These are phyloP conservation scores for Ceratobasidium sp. DNA, from an alignment of 1,284 basidiomycete genomes.

Conservation along the genomic window DNA sequence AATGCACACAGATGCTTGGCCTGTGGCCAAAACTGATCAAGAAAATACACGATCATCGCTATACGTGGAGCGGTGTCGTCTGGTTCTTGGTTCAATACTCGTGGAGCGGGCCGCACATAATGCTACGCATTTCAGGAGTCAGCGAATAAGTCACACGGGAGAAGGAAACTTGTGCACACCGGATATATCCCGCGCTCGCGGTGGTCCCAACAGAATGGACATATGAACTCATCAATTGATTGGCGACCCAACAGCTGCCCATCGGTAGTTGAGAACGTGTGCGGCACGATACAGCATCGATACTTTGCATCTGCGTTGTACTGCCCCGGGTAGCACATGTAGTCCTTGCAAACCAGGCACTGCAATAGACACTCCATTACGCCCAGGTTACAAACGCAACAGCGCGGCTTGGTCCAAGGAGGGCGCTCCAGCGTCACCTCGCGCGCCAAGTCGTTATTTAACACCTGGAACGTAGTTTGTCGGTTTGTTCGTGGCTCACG, in stretches of 20 bases:
- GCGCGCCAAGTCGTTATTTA: slow-evolving; percentile 1
- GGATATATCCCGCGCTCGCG: background rate
- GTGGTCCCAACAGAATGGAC: slow-evolving; percentile 32
- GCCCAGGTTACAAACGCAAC: background rate
- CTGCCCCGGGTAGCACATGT: background rate
- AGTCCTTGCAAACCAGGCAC: background rate
- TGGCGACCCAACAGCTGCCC: background rate
- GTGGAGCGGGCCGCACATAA: slow-evolving; percentile 8
- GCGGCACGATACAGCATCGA: background rate
- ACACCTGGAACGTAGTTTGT: background rate
- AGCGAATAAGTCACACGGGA: too few species aligned
- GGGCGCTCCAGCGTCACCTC: background rate
- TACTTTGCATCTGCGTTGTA: background rate
- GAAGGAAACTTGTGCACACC: background rate
- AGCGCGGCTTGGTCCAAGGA: background rate
- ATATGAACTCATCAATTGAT: background rate
- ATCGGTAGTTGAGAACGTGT: background rate
- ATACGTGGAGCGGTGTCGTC: slow-evolving; percentile 11
- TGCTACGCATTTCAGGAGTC: background rate
- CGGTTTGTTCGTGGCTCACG: background rate
- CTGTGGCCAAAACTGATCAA: slow-evolving; percentile 41
- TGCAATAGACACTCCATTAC: background rate
- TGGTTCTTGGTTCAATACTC: background rate
- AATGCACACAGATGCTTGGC: slow-evolving; percentile 6
- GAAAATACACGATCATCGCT: slow-evolving; percentile 25